Base-by-base conservation (phyloP, 805 yeast genomes). In the Schwanniomyces yamadae region DNA sequence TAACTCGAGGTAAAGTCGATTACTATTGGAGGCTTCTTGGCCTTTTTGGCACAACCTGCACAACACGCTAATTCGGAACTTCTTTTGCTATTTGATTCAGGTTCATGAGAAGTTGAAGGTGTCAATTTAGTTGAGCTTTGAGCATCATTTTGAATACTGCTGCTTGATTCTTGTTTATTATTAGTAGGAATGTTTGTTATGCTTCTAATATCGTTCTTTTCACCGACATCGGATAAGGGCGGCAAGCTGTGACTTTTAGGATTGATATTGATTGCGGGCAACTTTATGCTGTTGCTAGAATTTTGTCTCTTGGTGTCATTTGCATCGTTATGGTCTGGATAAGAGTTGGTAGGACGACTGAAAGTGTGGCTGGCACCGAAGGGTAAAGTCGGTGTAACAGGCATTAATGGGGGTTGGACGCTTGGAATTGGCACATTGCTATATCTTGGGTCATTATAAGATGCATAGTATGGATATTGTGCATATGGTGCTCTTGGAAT, bases 341-440 rank as follows among this genome's bases (percentile, higher is more conserved):
- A n/a, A 21, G 23, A 25, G 18, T 9, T 18, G 17, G 17, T 23
- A 31, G 7, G 28, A 17, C 8, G 15, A 13, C 9, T 24, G 33
- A 7, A 25, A 12, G 18, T 34, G 23, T 21, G 28, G 17, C 7
- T 7, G 23, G 22, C 27, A 17, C 13, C 24, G 26, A 24, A 25
- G 40, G 5, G 21, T 21, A 23, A 12, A 8, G 31, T 14, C 13
- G 41, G 36, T 9, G 32, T 6, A 17, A 18, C 18, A 23, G 38
- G 38, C 16, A 50, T 45, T 15, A 69, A 67, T 4, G 69, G 65
- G 3, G 72, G 71, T 1, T 69, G 69, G 0, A 71, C 71, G 9
- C 63, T 48, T 1, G 71, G 70, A 2, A 70, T 71, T 0, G 71
- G 71, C 3, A 69, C 70, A 44, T 65, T 63, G 16, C 70, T 70